Percentiles rank a stretch among this genome's conserved stretches.
These are phyloP conservation scores for Colletotrichum australisinense DNA, from an alignment of 2,329 filamentous ascomycete genomes.

Conservation along the genomic window DNA sequence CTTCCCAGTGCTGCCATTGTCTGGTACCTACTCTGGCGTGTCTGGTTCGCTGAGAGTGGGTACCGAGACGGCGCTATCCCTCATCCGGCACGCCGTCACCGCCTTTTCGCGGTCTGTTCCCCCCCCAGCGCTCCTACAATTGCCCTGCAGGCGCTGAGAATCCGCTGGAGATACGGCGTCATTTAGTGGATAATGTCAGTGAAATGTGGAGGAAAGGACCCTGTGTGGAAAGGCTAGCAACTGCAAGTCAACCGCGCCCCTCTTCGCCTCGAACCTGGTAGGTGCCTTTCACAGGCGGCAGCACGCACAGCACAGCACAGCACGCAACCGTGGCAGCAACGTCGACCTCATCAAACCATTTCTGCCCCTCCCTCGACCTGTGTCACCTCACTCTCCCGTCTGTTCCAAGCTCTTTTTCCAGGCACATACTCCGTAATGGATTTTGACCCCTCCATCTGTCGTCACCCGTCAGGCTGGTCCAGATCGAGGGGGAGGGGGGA, in stretches of 20 bases:
- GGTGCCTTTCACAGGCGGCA: too few species aligned
- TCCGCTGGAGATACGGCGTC: conserved; percentile 23
- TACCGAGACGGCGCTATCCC: conserved; percentile 10
- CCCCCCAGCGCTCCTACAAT: conserved; percentile 15
- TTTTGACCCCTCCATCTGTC: conserved; percentile 20
- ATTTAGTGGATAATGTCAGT: conserved; percentile 17
- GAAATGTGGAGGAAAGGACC: conserved; percentile 22
- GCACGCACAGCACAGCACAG: too few species aligned
- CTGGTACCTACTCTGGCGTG: too few species aligned
- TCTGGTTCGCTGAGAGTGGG: conserved; percentile 30
- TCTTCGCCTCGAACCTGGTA: neutral
- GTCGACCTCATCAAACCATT: conserved; percentile 20
- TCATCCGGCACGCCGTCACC: conserved; percentile 26
- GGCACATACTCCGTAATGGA: neutral
- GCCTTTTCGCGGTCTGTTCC: conserved; percentile 26
- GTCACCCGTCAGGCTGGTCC: conserved; percentile 16
- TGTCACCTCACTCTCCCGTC: conserved; percentile 3
- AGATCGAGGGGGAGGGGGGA: conserved; percentile 4
- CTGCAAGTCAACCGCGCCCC: conserved; percentile 19
- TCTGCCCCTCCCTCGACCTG: conserved; percentile 23
- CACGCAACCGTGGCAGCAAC: neutral
- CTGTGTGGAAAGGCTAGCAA: conserved; percentile 12
- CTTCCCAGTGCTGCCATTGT: conserved; percentile 9
- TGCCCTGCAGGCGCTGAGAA: conserved; percentile 25
- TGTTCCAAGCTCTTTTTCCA: neutral